Conservation (phyloP, 202 grass and related monocot species). For the Dendrocalamus latiflorus region DNA sequence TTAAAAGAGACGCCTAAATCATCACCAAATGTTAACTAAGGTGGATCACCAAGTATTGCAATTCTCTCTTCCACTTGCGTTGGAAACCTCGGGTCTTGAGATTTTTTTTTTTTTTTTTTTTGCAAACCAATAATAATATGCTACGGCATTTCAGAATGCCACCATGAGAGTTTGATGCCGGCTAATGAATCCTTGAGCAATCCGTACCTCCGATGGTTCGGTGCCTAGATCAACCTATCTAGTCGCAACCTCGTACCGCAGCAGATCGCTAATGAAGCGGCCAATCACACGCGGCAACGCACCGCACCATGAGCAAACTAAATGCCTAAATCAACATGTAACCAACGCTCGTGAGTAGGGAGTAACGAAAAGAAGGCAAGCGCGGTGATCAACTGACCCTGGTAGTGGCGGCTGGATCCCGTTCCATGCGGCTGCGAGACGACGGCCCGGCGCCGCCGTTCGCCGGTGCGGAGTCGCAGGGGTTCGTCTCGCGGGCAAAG, state of each 20-base stretch:
- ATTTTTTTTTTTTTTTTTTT: too few species aligned
- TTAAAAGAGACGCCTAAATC: too few species aligned
- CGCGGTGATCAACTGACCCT: background rate
- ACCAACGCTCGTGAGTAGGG: too few species aligned
- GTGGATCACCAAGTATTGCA: too few species aligned
- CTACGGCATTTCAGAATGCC: background rate
- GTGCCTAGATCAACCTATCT: background rate
- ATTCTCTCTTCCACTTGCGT: background rate
- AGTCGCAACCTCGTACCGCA: background rate
- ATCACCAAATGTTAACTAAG: too few species aligned
- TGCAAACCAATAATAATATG: background rate
- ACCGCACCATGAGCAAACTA: background rate
- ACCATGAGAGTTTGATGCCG: background rate
- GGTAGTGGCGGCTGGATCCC: background rate
- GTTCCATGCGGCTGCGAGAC: background rate
- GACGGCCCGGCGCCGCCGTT: constrained; percentile 9
- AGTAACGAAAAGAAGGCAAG: background rate
- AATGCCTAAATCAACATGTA: background rate
- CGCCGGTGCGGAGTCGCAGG: background rate
- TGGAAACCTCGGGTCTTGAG: background rate
- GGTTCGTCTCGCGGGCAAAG: background rate
- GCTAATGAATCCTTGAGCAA: background rate
- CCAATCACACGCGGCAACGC: background rate
- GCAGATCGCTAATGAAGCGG: background rate
- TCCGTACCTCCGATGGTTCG: too few species aligned